Evolutionary conservation across 1,139 yeast species (phyloP).

Genomic region (Wickerhamiella pararugosa): DNA sequence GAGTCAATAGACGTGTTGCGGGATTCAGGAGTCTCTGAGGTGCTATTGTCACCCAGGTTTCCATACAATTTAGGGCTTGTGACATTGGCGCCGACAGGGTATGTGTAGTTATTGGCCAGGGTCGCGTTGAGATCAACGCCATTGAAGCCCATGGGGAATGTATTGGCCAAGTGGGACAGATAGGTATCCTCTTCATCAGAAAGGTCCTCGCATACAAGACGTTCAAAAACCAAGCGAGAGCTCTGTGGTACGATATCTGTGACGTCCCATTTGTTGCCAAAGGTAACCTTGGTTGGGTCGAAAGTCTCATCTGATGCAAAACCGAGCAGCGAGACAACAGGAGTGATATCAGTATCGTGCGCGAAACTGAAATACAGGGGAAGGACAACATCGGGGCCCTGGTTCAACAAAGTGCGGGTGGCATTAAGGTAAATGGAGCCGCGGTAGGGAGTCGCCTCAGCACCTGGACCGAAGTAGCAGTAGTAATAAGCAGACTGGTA

Average conservation of each 20-base stretch:
- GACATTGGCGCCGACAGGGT: conserved; percentile 5
- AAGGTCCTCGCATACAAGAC: conserved; percentile 20
- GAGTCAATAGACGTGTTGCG: background rate
- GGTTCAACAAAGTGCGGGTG: conserved; percentile 29
- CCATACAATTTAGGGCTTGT: conserved; percentile 5
- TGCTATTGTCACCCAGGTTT: conserved; percentile 8
- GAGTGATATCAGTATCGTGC: conserved; percentile 44
- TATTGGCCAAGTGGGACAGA: conserved; percentile 1
- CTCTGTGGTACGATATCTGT: conserved; percentile 42
- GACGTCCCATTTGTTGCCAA: conserved; percentile 33
- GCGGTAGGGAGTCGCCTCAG: conserved; percentile 29
- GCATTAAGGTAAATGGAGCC: conserved; percentile 42
- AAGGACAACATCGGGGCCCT: conserved; percentile 27
- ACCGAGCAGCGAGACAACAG: conserved; percentile 38
- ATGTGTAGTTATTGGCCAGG: conserved; percentile 11
- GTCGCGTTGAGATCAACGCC: conserved; percentile 5
- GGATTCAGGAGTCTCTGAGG: conserved; percentile 23
- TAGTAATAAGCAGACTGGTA: conserved; percentile 33
- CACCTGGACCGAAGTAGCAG: conserved; percentile 41
- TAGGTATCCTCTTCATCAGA: conserved; percentile 3
- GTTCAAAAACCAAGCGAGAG: conserved; percentile 39
- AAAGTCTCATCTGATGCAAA: conserved; percentile 29
- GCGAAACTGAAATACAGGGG: conserved; percentile 35
- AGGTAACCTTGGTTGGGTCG: conserved; percentile 24
- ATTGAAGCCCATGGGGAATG: conserved; percentile 12